Conservation (phyloP, 78 protist genomes). For the Polysphondylium violaceum region DNA sequence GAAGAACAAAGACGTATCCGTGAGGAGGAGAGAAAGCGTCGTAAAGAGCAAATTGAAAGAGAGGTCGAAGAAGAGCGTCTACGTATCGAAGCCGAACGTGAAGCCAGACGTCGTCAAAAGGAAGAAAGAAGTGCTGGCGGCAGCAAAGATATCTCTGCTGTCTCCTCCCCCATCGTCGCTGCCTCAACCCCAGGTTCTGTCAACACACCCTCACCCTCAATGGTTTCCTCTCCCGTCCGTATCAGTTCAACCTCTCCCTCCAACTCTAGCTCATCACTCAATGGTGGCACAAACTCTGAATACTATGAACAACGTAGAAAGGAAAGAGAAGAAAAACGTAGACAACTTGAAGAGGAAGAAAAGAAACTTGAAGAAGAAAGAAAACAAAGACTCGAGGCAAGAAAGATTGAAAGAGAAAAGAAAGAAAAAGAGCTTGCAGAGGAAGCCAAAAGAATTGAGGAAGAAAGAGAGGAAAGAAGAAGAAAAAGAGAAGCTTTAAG, state of each 20-base stretch:
- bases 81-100: constrained; percentile 34
- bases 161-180: neutral
- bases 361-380: constrained; percentile 45
- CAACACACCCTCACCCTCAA: neutral
- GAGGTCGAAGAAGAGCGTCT: constrained; percentile 34
- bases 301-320: constrained; percentile 31
- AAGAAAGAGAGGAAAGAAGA: constrained; percentile 72
- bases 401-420: constrained; percentile 44
- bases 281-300: neutral
- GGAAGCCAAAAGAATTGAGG: constrained; percentile 58
- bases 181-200: too few species aligned
- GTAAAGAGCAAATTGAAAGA: constrained; percentile 63
- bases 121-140: constrained; percentile 14
- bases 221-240: constrained; percentile 11
- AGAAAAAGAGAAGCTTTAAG: too few species aligned
- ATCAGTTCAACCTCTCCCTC: constrained; percentile 14
- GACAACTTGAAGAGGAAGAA: constrained; percentile 41
- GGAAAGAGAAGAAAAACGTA: constrained; percentile 26
- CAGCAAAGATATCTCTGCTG: neutral
- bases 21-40: constrained; percentile 43
- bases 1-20: constrained; percentile 34
- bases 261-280: constrained; percentile 1
- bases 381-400: constrained; percentile 35
- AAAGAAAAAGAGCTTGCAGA: constrained; percentile 59
- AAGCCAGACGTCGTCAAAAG: constrained; percentile 17